These are phyloP conservation scores for Saccharomycopsis javanensis DNA, from an alignment of 805 yeast species.

Conservation along the genomic window DNA sequence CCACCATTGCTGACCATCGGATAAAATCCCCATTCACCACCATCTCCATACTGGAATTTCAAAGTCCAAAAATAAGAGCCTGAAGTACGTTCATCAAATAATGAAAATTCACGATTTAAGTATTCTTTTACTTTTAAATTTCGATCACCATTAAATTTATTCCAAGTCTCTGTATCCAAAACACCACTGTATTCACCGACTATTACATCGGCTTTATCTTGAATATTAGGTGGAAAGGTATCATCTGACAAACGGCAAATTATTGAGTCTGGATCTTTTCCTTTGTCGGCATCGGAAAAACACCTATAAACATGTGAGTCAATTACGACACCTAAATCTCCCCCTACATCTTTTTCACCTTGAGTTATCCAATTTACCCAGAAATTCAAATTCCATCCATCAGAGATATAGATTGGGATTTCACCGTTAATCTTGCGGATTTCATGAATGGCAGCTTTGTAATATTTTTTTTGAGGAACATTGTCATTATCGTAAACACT, in stretches of 20 bases:
- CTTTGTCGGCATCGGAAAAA: conserved; percentile 65
- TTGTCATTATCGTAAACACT: conserved; percentile 53
- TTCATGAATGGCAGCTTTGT: conserved; percentile 49
- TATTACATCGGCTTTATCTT: conserved; percentile 52
- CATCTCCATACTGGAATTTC: conserved; percentile 79
- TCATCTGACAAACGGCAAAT: conserved; percentile 40
- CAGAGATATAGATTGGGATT: conserved; percentile 74
- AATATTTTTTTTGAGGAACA: conserved; percentile 47
- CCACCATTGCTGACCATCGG: conserved; percentile 64
- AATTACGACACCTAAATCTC: conserved; percentile 52
- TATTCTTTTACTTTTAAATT: conserved; percentile 47
- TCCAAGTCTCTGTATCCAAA: conserved; percentile 69
- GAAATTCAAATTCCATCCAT: conserved; percentile 86
- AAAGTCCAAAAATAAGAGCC: conserved; percentile 90
- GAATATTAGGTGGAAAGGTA: conserved; percentile 41
- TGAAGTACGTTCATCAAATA: conserved; percentile 46
- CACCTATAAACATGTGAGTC: conserved; percentile 86
- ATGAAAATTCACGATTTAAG: conserved; percentile 45
- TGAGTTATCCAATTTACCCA: conserved; percentile 61
- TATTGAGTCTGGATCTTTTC: conserved; percentile 54
- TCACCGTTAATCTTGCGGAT: conserved; percentile 46
- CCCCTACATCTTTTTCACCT: conserved; percentile 29
- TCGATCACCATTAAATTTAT: conserved; percentile 38
- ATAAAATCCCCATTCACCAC: conserved; percentile 93
- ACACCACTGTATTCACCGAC: conserved; percentile 92